Evolutionary conservation across 148 eudicot species (phyloP).

Genomic region (Chenopodium formosanum): DNA sequence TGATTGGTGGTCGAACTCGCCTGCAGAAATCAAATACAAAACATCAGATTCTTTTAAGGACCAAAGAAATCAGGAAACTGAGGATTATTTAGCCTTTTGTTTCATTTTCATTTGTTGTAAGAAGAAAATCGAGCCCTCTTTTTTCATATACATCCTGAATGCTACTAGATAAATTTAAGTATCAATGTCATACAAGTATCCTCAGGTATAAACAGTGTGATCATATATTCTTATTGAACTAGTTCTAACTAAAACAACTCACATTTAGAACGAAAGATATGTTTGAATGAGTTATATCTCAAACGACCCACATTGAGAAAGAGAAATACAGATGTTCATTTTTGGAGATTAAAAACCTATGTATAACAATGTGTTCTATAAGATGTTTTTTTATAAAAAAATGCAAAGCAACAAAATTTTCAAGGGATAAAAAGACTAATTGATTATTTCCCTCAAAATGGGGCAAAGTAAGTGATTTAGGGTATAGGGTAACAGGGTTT

Average conservation of each 20-base stretch:
- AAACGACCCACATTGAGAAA: neutral
- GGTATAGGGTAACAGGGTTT: no score
- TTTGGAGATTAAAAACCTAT: neutral
- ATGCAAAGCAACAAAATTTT: neutral
- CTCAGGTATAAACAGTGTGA: neutral
- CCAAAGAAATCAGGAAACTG: neutral
- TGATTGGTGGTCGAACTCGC: conserved; percentile 68
- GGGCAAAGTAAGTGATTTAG: no score
- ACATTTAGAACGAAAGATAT: neutral
- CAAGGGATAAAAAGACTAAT: neutral
- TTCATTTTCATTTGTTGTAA: neutral
- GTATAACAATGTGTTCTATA: neutral
- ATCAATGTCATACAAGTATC: neutral
- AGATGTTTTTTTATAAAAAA: neutral
- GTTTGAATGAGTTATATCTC: neutral
- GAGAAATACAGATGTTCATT: neutral
- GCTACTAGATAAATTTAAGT: neutral
- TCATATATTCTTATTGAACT: neutral
- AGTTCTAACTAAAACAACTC: neutral
- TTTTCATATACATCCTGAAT: neutral
- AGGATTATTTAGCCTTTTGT: neutral
- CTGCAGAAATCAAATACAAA: conserved; percentile 42
- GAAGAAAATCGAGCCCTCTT: neutral
- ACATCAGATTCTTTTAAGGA: neutral
- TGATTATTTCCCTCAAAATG: neutral